These are phyloP conservation scores for Beauveria caledonica DNA, from an alignment of 2,329 filamentous ascomycete genomes.

Conservation along the genomic window DNA sequence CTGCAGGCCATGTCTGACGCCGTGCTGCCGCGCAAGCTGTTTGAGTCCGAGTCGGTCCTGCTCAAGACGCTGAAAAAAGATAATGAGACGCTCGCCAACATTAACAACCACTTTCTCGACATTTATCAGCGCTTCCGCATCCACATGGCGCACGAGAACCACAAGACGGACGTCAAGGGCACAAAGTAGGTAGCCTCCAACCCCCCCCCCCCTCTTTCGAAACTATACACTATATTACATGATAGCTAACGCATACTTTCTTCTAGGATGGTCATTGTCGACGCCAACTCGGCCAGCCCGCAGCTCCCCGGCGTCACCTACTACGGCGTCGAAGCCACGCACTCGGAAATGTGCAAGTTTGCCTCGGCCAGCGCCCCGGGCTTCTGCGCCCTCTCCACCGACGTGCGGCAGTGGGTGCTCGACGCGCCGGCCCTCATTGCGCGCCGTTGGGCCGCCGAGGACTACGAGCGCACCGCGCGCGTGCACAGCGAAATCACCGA, in stretches of 20 bases:
- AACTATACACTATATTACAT: background rate
- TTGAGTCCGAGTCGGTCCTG: slow-evolving; percentile 60
- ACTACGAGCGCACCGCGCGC: slow-evolving; percentile 39
- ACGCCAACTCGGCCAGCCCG: slow-evolving; percentile 61
- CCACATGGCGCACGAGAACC: slow-evolving; percentile 69
- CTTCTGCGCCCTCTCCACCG: slow-evolving; percentile 44
- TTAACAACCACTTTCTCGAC: slow-evolving; percentile 65
- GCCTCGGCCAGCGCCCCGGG: slow-evolving; percentile 55
- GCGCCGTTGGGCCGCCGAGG: slow-evolving; percentile 53
- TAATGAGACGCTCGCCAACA: slow-evolving; percentile 65
- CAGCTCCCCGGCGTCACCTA: slow-evolving; percentile 61
- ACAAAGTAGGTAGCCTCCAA: slow-evolving; percentile 34
- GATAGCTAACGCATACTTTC: background rate
- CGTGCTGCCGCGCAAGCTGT: slow-evolving; percentile 55
- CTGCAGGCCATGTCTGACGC: slow-evolving; percentile 60
- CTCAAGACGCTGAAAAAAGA: slow-evolving; percentile 64
- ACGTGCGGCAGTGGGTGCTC: slow-evolving; percentile 42
- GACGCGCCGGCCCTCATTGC: slow-evolving; percentile 47
- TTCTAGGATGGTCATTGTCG: slow-evolving; percentile 52
- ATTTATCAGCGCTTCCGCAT: slow-evolving; percentile 64
- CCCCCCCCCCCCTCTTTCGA: background rate
- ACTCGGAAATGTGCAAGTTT: slow-evolving; percentile 67
- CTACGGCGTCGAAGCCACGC: slow-evolving; percentile 67
- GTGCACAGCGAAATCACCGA: slow-evolving; percentile 38
- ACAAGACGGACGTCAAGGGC: slow-evolving; percentile 60